Evolutionary conservation across 257 asterid genomes (phyloP).

Genomic region (Echites panduratus): DNA sequence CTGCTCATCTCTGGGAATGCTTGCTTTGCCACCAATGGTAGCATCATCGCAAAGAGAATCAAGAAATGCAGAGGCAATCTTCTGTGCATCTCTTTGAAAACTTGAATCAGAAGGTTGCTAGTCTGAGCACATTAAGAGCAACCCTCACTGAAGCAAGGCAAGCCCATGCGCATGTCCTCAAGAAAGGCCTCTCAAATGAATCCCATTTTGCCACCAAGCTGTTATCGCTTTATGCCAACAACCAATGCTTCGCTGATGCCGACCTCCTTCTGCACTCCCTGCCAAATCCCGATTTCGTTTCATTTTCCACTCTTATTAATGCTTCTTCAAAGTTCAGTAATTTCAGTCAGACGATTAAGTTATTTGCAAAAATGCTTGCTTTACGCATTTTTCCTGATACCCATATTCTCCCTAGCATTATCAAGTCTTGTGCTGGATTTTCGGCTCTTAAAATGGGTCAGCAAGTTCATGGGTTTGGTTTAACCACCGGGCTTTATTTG

Average conservation of each 20-base stretch:
- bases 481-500: conserved; percentile 46
- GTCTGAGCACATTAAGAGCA: conserved; percentile 26
- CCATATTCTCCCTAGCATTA: conserved; percentile 54
- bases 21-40: background rate
- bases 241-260: conserved; percentile 40
- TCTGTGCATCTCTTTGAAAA: conserved; percentile 2
- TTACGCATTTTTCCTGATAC: conserved; percentile 49
- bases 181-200: conserved; percentile 40
- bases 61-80: conserved; percentile 7
- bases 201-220: conserved; percentile 43
- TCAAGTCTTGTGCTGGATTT: conserved; percentile 70
- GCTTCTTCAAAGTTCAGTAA: conserved; percentile 52
- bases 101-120: background rate
- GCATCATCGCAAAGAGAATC: background rate
- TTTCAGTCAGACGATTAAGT: conserved; percentile 31
- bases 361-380: conserved; percentile 43
- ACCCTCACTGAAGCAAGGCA: conserved; percentile 43
- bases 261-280: conserved; percentile 33
- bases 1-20: background rate
- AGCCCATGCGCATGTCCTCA: conserved; percentile 55
- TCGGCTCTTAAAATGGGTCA: conserved; percentile 37
- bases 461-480: conserved; percentile 70
- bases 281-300: conserved; percentile 35
- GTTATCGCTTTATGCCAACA: conserved; percentile 51
- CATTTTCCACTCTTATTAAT: conserved; percentile 52